Evolutionary conservation across 495 filamentous ascomycete species (phyloP).

Genomic region (Chaetomium cochliodes): DNA sequence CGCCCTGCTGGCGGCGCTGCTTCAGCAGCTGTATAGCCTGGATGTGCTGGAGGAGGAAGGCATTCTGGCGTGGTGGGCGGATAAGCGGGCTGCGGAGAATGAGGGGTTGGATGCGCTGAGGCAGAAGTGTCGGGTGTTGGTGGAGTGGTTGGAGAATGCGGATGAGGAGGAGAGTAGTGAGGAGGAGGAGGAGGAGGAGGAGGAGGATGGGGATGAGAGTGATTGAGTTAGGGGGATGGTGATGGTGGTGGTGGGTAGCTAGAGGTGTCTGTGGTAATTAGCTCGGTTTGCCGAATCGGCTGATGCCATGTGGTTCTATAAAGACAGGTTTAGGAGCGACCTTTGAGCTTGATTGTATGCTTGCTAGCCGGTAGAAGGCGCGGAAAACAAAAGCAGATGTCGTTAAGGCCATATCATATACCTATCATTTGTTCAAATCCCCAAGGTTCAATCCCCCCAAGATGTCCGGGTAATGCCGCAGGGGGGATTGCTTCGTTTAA

Average conservation of each 20-base stretch:
- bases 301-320: neutral
- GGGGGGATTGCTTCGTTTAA: no score
- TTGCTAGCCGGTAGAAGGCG: no score
- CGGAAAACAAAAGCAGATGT: no score
- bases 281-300: no score
- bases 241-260: neutral
- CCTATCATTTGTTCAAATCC: no score
- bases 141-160: constrained; percentile 82
- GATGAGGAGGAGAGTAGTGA: constrained; percentile 78
- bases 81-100: constrained; percentile 59
- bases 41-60: constrained; percentile 90
- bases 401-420: no score
- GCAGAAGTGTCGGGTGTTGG: constrained; percentile 69
- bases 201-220: neutral
- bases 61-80: constrained; percentile 83
- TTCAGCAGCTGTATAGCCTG: constrained; percentile 77
- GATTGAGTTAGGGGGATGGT: neutral
- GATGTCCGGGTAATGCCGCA: no score
- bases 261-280: neutral
- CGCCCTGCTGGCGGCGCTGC: constrained; percentile 67
- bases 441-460: no score
- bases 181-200: constrained; percentile 47
- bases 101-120: constrained; percentile 70
- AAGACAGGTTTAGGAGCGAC: no score
- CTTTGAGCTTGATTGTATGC: no score